Percentiles rank a stretch among this genome's conserved stretches.
These are phyloP conservation scores for Circinella minor DNA, from an alignment of 371 early-diverging fungal genomes.

Conservation along the genomic window DNA sequence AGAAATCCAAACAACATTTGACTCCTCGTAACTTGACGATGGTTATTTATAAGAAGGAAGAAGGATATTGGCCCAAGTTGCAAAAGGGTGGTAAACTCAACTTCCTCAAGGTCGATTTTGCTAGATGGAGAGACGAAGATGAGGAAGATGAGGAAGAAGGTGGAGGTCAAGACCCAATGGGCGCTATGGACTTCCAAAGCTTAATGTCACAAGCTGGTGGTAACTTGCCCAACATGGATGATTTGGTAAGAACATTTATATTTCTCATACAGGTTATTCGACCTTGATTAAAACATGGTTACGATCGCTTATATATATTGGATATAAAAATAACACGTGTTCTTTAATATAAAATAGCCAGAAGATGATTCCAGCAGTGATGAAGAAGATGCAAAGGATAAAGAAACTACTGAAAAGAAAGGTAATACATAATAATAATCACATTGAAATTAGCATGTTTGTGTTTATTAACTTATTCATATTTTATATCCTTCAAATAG, in stretches of 20 bases:
- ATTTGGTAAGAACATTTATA: conserved; percentile 8
- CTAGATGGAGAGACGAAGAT: conserved; percentile 92
- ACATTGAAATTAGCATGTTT: neutral
- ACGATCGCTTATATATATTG: neutral
- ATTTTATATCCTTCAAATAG: neutral
- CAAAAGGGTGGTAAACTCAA: conserved; percentile 73
- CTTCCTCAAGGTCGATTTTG: conserved; percentile 92
- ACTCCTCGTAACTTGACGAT: conserved; percentile 71
- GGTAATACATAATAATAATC: neutral
- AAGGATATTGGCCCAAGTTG: conserved; percentile 86
- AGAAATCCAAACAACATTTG: conserved; percentile 72
- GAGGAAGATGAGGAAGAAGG: conserved; percentile 83
- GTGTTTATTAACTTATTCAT: neutral
- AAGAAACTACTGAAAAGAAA: conserved; percentile 1
- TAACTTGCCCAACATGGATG: conserved; percentile 19
- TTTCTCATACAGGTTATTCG: neutral
- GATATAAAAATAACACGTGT: neutral
- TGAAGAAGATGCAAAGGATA: conserved; percentile 13
- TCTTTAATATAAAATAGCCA: neutral
- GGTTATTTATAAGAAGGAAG: conserved; percentile 73
- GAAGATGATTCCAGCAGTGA: conserved; percentile 10
- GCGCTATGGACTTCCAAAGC: conserved; percentile 52
- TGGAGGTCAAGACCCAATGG: conserved; percentile 39
- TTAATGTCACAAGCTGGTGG: conserved; percentile 48
- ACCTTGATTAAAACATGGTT: too few species aligned